A percentile compares a stretch with the other conserved stretches of the same genome.
Evolutionary conservation across 495 filamentous ascomycete genomes (phyloP).

Genomic region (Parachaetomium inaequale): DNA sequence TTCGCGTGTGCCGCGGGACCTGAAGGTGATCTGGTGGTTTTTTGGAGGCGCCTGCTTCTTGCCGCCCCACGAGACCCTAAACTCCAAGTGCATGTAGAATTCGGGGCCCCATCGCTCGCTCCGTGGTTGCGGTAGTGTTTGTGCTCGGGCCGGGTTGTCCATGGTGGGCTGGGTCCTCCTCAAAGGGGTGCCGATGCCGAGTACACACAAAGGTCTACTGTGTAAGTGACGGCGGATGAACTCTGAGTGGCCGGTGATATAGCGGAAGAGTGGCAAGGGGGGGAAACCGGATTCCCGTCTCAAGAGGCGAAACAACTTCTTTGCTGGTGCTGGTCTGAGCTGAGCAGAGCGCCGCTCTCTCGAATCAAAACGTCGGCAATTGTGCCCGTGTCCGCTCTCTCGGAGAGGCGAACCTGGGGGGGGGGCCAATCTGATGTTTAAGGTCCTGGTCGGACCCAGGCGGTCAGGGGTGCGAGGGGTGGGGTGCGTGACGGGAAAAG

Average conservation of each 20-base stretch:
- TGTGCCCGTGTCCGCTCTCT: background rate
- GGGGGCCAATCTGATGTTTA: conserved; percentile 15
- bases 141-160: conserved; percentile 25
- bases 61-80: conserved; percentile 41
- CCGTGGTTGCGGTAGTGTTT: conserved; percentile 18
- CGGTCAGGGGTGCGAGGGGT: conserved; percentile 9
- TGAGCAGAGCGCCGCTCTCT: conserved; percentile 13
- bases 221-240: background rate
- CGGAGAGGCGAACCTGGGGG: conserved; percentile 2
- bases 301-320: background rate
- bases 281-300: background rate
- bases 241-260: background rate
- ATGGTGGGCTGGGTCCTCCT: conserved; percentile 19
- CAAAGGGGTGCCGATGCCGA: conserved; percentile 4
- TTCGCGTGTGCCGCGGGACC: conserved; percentile 40
- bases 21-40: conserved; percentile 43
- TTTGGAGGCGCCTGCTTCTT: conserved; percentile 36
- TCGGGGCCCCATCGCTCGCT: conserved; percentile 35
- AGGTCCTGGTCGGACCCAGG: conserved; percentile 5
- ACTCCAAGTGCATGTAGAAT: conserved; percentile 46
- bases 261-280: background rate
- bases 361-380: conserved; percentile 3
- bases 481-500: conserved; percentile 10
- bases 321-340: conserved; percentile 6
- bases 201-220: background rate